These are phyloP conservation scores for Takashimella tepidaria DNA, from an alignment of 1,284 basidiomycete species.

Conservation along the genomic window DNA sequence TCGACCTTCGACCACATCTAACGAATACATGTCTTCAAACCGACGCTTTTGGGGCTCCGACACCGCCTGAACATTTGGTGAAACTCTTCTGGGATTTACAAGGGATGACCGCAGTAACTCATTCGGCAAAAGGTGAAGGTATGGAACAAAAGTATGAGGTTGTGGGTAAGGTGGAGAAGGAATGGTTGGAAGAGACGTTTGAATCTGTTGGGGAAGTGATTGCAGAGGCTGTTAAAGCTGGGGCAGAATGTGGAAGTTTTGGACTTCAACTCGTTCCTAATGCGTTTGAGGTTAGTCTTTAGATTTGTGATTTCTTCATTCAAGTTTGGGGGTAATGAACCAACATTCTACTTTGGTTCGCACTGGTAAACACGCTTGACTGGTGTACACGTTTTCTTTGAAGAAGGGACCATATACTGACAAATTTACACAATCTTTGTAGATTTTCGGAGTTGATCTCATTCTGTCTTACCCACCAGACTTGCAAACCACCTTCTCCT, in stretches of 20 bases:
- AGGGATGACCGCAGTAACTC: conserved; percentile 54
- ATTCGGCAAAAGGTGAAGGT: background rate
- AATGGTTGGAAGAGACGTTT: conserved; percentile 59
- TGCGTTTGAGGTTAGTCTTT: conserved; percentile 66
- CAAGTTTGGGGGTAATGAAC: no score
- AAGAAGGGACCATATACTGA: no score
- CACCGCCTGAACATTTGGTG: conserved; percentile 51
- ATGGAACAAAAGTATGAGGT: conserved; percentile 5
- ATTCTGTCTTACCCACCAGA: conserved; percentile 60
- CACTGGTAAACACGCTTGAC: no score
- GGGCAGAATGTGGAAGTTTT: conserved; percentile 60
- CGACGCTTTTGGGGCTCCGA: conserved; percentile 52
- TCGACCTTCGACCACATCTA: conserved; percentile 73
- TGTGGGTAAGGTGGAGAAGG: conserved; percentile 40
- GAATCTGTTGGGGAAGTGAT: conserved; percentile 63
- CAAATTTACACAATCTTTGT: no score
- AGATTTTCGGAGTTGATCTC: conserved; percentile 85
- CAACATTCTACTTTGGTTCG: no score
- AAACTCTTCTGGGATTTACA: conserved; percentile 70
- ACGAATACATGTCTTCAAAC: conserved; percentile 89
- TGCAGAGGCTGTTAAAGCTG: conserved; percentile 78
- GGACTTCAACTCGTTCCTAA: conserved; percentile 70
- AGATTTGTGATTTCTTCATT: background rate
- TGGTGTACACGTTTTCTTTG: background rate
- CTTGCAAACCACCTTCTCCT: background rate